Evolutionary conservation across 345 rosid species (phyloP).

Genomic region (Theobroma cacao): DNA sequence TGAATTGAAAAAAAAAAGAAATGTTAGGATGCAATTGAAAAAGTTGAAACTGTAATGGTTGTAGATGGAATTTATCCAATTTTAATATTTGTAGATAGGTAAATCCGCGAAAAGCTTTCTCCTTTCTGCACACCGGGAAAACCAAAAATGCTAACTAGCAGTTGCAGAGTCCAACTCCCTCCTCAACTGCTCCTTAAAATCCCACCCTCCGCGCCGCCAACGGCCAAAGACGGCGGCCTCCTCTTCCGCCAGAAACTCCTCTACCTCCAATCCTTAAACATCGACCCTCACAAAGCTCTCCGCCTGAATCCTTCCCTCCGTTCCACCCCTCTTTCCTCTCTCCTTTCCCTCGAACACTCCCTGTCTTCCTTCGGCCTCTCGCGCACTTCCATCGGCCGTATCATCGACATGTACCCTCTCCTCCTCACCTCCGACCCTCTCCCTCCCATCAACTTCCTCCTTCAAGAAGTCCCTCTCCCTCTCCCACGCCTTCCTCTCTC

Average conservation of each 20-base stretch:
- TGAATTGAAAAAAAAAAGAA: too few species aligned
- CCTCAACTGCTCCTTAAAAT: neutral
- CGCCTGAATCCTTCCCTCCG: slow-evolving; percentile 68
- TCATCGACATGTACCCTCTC: slow-evolving; percentile 77
- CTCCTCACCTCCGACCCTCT: slow-evolving; percentile 69
- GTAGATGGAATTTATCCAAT: too few species aligned
- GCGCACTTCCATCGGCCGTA: slow-evolving; percentile 58
- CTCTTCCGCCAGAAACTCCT: slow-evolving; percentile 69
- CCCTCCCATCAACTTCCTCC: slow-evolving; percentile 63
- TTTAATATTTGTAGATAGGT: too few species aligned
- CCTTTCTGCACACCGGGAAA: too few species aligned
- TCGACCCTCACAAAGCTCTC: slow-evolving; percentile 69
- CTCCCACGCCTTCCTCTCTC: slow-evolving; percentile 48
- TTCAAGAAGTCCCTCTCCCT: slow-evolving; percentile 52
- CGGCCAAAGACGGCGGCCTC: slow-evolving; percentile 49
- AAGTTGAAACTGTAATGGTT: too few species aligned
- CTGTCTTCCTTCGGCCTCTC: slow-evolving; percentile 67
- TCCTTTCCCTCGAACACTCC: slow-evolving; percentile 53
- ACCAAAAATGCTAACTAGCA: neutral
- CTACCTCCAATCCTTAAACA: slow-evolving; percentile 63
- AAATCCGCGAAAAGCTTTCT: neutral
- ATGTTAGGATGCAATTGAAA: too few species aligned
- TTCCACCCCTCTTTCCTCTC: slow-evolving; percentile 66
- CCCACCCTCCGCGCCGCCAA: neutral
- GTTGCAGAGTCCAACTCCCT: neutral